A percentile compares a stretch with the other conserved stretches of the same genome.
phyloP scores from a whole-genome alignment of 2,329 filamentous ascomycete genomes.

The Pseudogymnoascus sp. region DNA sequence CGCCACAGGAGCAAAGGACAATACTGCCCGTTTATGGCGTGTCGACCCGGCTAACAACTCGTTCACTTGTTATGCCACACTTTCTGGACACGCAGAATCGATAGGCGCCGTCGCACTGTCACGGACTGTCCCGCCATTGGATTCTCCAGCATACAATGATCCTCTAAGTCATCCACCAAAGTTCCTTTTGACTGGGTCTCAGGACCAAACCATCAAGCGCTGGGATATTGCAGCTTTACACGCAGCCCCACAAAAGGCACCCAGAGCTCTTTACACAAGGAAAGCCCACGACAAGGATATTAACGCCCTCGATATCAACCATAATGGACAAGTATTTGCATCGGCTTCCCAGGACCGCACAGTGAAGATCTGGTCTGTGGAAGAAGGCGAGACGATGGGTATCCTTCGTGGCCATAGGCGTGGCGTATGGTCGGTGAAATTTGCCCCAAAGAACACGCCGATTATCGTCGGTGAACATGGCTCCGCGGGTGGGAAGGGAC shows the following conservation, averaged over 20 bases:
- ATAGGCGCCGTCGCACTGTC: slow-evolving; percentile 83
- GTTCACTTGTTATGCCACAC: slow-evolving; percentile 70
- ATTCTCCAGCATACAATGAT: slow-evolving; percentile 61
- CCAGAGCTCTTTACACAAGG: slow-evolving; percentile 71
- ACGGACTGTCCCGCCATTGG: slow-evolving; percentile 55
- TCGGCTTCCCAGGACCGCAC: slow-evolving; percentile 95
- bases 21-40: slow-evolving; percentile 84
- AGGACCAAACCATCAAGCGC: slow-evolving; percentile 90
- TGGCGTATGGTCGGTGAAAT: slow-evolving; percentile 92
- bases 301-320: slow-evolving; percentile 81
- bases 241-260: slow-evolving; percentile 40
- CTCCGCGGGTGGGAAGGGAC: slow-evolving; percentile 65
- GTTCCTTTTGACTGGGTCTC: slow-evolving; percentile 84
- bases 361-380: slow-evolving; percentile 91
- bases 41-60: slow-evolving; percentile 68
- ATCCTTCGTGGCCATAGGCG: slow-evolving; percentile 87
- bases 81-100: slow-evolving; percentile 90
- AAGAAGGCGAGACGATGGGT: slow-evolving; percentile 83
- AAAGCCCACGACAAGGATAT: slow-evolving; percentile 99
- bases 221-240: slow-evolving; percentile 65
- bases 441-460: slow-evolving; percentile 72
- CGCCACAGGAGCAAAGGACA: slow-evolving; percentile 93
- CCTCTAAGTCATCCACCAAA: slow-evolving; percentile 72
- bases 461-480: slow-evolving; percentile 64
- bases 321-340: slow-evolving; percentile 71